Conservation (phyloP, 108 stramenopile species). For the Nannochloropsis granulata region DNA sequence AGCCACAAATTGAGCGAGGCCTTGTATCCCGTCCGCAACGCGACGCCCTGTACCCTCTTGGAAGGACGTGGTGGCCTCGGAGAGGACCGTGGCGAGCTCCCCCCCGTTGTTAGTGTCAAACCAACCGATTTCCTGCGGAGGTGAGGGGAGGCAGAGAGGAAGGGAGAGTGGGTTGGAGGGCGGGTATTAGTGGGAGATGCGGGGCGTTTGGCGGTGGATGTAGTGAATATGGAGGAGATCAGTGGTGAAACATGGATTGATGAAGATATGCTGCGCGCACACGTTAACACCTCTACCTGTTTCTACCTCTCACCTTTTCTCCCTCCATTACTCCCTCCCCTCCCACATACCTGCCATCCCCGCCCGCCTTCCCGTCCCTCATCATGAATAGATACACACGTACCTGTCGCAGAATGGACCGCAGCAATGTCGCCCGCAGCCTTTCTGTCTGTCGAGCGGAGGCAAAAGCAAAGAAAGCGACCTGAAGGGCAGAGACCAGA, state of each 20-base stretch:
- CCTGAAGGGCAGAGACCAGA: conserved; percentile 1
- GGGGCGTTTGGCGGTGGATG: conserved; percentile 1
- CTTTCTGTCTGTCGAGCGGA: conserved; percentile 14
- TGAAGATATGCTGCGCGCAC: too few relatives aligned
- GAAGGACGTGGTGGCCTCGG: conserved; percentile 33
- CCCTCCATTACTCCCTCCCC: too few relatives aligned
- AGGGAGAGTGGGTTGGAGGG: background rate
- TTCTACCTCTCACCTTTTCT: too few relatives aligned
- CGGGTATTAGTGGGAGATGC: background rate
- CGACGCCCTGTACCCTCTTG: conserved; percentile 37
- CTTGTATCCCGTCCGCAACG: conserved; percentile 26
- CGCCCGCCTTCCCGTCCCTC: background rate
- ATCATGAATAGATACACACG: background rate
- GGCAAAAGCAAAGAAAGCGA: conserved; percentile 1
- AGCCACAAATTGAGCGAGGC: conserved; percentile 10
- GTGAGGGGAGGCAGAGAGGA: background rate
- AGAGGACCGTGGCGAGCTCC: conserved; percentile 29
- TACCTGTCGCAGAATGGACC: background rate
- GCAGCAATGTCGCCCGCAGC: background rate
- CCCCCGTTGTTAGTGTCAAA: conserved; percentile 35
- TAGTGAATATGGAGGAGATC: conserved; percentile 3
- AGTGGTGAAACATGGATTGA: background rate
- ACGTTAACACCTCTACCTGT: too few relatives aligned
- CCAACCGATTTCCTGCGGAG: conserved; percentile 38
- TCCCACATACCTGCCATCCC: background rate